Conservation (phyloP, 2,329 filamentous ascomycete genomes). For the Coniochaeta sp. region DNA sequence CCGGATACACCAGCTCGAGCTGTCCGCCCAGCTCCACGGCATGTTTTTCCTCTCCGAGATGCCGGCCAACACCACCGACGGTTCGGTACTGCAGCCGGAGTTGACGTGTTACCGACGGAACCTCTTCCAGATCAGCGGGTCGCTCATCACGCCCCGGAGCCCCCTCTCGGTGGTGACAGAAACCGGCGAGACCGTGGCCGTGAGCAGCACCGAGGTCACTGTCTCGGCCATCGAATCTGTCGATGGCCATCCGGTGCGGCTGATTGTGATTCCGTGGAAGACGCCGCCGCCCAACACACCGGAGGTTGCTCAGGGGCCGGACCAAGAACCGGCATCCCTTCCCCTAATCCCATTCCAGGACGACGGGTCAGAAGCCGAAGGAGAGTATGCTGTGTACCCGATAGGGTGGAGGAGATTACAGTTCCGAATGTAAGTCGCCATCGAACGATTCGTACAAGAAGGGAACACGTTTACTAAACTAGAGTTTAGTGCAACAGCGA, state of each 20-base stretch:
- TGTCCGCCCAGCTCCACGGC: conserved; percentile 71
- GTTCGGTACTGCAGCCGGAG: conserved; percentile 61
- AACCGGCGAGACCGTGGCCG: conserved; percentile 74
- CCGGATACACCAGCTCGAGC: conserved; percentile 53
- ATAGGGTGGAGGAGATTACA: conserved; percentile 92
- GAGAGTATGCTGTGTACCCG: conserved; percentile 83
- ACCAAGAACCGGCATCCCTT: conserved; percentile 81
- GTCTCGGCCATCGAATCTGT: conserved; percentile 93
- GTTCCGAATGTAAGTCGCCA: conserved; percentile 71
- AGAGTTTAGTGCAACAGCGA: conserved; percentile 76
- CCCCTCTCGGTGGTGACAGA: conserved; percentile 78
- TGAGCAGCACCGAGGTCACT: conserved; percentile 75
- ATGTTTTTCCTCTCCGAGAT: conserved; percentile 87
- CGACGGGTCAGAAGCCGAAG: conserved; percentile 53
- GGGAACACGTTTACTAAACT: conserved; percentile 11
- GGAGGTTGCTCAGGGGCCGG: conserved; percentile 56
- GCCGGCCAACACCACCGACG: conserved; percentile 55
- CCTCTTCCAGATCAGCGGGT: conserved; percentile 91
- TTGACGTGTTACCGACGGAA: conserved; percentile 94
- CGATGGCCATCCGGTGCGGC: conserved; percentile 82
- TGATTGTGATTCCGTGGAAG: conserved; percentile 98
- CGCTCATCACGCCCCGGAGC: conserved; percentile 70
- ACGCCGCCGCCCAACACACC: conserved; percentile 75
- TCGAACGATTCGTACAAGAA: too few species aligned
- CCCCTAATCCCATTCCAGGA: conserved; percentile 63